Percentiles rank a stretch among this genome's conserved stretches.
Evolutionary conservation across 768 basidiomycete genomes (phyloP).

Genomic region (Lactarius sanguifluus): DNA sequence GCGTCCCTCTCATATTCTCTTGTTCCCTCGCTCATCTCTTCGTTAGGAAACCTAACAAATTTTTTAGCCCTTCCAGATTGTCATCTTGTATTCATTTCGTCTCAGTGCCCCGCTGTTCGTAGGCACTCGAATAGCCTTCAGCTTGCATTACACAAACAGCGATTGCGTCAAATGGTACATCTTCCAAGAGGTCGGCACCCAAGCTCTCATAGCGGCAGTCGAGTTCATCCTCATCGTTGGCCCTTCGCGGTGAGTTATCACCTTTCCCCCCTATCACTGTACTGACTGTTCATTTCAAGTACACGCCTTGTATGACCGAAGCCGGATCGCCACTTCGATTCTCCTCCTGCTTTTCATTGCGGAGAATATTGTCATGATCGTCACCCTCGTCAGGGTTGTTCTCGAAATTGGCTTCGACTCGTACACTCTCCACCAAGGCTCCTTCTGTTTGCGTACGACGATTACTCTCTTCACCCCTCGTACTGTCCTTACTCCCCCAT

Average conservation of each 20-base stretch:
- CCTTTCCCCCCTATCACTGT: background rate
- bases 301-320: slow-evolving; percentile 28
- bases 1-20: slow-evolving; percentile 10
- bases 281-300: slow-evolving; percentile 3
- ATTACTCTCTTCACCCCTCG: background rate
- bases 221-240: slow-evolving; percentile 32
- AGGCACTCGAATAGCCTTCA: slow-evolving; percentile 14
- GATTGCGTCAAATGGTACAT: slow-evolving; percentile 28
- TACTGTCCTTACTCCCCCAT: background rate
- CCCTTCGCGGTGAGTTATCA: slow-evolving; percentile 33
- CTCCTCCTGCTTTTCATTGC: too few species aligned
- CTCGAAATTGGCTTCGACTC: slow-evolving; percentile 20
- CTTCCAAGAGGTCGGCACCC: slow-evolving; percentile 22
- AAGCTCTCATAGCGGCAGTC: slow-evolving; percentile 29
- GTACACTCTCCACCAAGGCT: slow-evolving; percentile 16
- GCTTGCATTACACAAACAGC: slow-evolving; percentile 29
- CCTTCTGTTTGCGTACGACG: slow-evolving; percentile 23
- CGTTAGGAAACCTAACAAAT: slow-evolving; percentile 31
- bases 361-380: slow-evolving; percentile 22
- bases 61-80: background rate
- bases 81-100: background rate
- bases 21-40: background rate
- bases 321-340: slow-evolving; percentile 2
- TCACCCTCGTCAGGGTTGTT: slow-evolving; percentile 18
- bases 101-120: slow-evolving; percentile 24